Percentiles rank a stretch among this genome's conserved stretches.
Conservation (phyloP, 1,139 yeast genomes). For the Yamadazyma atlantica region DNA sequence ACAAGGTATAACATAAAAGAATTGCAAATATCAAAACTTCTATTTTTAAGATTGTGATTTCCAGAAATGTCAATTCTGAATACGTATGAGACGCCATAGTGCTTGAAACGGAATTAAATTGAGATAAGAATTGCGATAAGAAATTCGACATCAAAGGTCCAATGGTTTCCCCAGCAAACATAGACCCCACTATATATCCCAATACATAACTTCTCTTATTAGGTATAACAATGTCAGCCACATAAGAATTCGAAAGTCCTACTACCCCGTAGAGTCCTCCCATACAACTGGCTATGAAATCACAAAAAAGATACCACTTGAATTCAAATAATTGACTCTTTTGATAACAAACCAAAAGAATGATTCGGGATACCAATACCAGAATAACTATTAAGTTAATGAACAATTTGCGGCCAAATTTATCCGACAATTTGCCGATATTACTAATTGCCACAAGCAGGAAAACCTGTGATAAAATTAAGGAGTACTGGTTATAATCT, state of each 20-base stretch:
- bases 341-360: conserved; percentile 31
- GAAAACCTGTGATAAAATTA: conserved; percentile 26
- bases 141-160: conserved; percentile 66
- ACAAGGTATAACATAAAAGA: conserved; percentile 26
- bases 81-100: conserved; percentile 1
- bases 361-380: conserved; percentile 24
- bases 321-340: conserved; percentile 30
- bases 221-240: conserved; percentile 64
- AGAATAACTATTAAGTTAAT: conserved; percentile 33
- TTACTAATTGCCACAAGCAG: conserved; percentile 44
- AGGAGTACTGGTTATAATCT: conserved; percentile 32
- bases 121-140: conserved; percentile 16
- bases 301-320: conserved; percentile 32
- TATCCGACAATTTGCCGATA: conserved; percentile 64
- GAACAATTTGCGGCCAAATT: conserved; percentile 56
- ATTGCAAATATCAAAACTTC: conserved; percentile 28
- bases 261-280: conserved; percentile 56
- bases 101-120: background rate
- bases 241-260: conserved; percentile 58
- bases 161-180: conserved; percentile 59
- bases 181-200: conserved; percentile 56
- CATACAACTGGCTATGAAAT: conserved; percentile 45
- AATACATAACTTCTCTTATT: conserved; percentile 52
- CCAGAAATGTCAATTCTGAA: conserved; percentile 15
- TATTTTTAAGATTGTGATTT: conserved; percentile 30